These are phyloP conservation scores for Stylonectria norvegica DNA, from an alignment of 2,329 filamentous ascomycete species.

Conservation along the genomic window DNA sequence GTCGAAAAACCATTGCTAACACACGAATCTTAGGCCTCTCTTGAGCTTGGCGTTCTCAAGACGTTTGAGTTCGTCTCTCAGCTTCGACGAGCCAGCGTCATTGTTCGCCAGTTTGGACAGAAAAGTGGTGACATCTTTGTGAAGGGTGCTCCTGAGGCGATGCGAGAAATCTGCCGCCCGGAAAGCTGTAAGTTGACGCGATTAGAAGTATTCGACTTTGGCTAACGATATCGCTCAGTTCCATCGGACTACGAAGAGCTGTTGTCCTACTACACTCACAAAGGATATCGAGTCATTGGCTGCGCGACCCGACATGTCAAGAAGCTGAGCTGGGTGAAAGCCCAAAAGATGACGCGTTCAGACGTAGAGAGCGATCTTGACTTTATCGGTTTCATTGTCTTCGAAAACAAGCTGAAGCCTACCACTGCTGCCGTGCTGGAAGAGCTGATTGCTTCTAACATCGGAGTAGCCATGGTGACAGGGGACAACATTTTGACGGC, in stretches of 20 bases:
- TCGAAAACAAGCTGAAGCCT: constrained; percentile 96
- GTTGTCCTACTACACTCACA: constrained; percentile 86
- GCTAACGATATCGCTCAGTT: constrained; percentile 46
- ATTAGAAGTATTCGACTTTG: background rate
- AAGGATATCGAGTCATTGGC: constrained; percentile 93
- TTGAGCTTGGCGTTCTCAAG: constrained; percentile 88
- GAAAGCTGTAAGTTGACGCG: constrained; percentile 64
- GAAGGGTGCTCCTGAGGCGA: constrained; percentile 94
- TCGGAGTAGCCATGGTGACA: constrained; percentile 92
- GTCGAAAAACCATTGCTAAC: constrained; percentile 33
- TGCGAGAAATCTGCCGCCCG: constrained; percentile 85
- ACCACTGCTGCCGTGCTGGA: constrained; percentile 77
- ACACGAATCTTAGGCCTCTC: constrained; percentile 40
- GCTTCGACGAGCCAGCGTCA: constrained; percentile 84
- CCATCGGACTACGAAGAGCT: constrained; percentile 88
- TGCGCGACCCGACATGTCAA: constrained; percentile 86
- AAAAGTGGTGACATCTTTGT: constrained; percentile 85
- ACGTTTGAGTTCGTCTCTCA: constrained; percentile 95
- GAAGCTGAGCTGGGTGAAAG: constrained; percentile 88
- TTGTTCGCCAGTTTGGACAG: constrained; percentile 84
- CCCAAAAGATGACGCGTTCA: constrained; percentile 85
- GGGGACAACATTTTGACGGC: constrained; percentile 97
- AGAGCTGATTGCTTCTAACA: constrained; percentile 78
- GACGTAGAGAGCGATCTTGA: constrained; percentile 81
- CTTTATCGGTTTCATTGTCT: constrained; percentile 95